These are phyloP conservation scores for Inga leiocalycina DNA, from an alignment of 306 rosid species.

Conservation along the genomic window DNA sequence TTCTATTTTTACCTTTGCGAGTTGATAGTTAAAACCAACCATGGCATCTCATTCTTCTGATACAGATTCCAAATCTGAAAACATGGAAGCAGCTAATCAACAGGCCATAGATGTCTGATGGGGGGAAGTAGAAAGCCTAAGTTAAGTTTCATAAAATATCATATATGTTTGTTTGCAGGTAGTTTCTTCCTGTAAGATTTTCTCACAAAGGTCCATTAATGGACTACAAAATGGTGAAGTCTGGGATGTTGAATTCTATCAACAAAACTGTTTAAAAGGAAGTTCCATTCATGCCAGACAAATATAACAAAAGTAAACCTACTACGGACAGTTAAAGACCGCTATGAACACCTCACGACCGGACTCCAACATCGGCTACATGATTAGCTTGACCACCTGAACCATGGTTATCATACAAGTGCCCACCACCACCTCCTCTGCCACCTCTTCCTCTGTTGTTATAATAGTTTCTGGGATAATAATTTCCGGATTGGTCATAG, in stretches of 20 bases:
- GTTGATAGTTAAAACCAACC: background rate
- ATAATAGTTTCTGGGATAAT: constrained; percentile 69
- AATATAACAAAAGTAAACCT: constrained; percentile 45
- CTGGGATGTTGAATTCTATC: constrained; percentile 33
- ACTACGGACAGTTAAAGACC: constrained; percentile 38
- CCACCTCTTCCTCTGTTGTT: constrained; percentile 79
- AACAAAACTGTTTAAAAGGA: constrained; percentile 51
- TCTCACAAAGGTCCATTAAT: constrained; percentile 36
- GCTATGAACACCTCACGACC: constrained; percentile 57
- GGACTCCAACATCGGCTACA: constrained; percentile 72
- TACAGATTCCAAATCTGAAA: background rate
- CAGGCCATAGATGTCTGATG: background rate
- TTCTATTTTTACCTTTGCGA: background rate
- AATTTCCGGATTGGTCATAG: constrained; percentile 82
- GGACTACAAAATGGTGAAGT: constrained; percentile 50
- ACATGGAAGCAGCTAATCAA: background rate
- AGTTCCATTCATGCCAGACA: constrained; percentile 41
- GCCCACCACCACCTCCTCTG: constrained; percentile 54
- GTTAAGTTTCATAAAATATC: constrained; percentile 29
- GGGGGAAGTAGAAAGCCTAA: background rate
- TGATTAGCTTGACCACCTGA: constrained; percentile 57
- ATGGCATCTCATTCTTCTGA: constrained; percentile 1
- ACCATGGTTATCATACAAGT: constrained; percentile 52
- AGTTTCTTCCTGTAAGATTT: constrained; percentile 34
- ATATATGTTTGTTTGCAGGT: constrained; percentile 3